Evolutionary conservation across 768 basidiomycete species (phyloP), one percentile per base, ranked within the genome.

Genomic region (Amanita phalloides): DNA sequence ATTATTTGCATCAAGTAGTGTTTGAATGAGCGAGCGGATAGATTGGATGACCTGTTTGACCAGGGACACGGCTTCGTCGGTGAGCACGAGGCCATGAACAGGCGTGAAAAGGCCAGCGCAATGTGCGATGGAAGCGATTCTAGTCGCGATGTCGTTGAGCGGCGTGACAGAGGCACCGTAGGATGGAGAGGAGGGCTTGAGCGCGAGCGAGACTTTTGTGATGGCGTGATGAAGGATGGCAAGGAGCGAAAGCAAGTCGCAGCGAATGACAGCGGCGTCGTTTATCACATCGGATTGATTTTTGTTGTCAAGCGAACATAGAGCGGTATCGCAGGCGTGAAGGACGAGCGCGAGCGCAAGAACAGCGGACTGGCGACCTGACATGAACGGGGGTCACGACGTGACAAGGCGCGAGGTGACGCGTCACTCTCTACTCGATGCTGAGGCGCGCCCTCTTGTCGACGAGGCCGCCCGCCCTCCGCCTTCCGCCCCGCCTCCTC

Each of bases 171-270:
- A 68, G 1, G 82, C 77, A 2, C 69, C 59, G 58, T 77, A 74
- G 4, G 79, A 67, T 1, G 79, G 79, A 0, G 71, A 67, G 3
- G 77, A 63, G 4, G 83, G 80, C 39, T 82, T 85, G 47, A 85
- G 70, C 1, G 76, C 70, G 32, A 88, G 72, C 3, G 85, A 70
- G 23, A 84, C 62, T 59, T 82, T 86, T 17, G 83, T 86, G 4
- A 75, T 66, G 28, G 74, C 65, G 20, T 68, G 63, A 61, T 82
- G 69, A n/a, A 86, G 59, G 55, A 85, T 70, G 4, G 77, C 68
- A 42, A 86, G 69, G 33, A 86, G 65, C 2, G 79, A 74, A 20
- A 79, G 53, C 14, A 82, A 64, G 60, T 88, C 86, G 32, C 71
- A 70, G 56, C 70, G 74, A 43, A 87, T 56, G 51, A 73, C 61